phyloP scores from a whole-genome alignment of 345 rosid species.

The Xanthoceras sorbifolium region DNA sequence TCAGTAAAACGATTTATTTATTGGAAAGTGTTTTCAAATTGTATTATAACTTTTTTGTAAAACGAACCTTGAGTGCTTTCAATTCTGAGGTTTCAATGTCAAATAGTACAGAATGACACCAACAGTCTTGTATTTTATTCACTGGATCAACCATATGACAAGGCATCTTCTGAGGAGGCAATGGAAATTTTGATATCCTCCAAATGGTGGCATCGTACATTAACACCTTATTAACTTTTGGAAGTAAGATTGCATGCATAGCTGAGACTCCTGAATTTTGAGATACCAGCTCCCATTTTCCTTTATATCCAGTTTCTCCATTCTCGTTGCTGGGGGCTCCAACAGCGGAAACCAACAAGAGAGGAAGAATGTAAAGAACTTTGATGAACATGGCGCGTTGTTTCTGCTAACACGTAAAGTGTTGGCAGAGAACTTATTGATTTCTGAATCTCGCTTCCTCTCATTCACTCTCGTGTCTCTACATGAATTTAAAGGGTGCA shows the following conservation, averaged over 20 bases:
- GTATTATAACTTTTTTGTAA: too few species aligned
- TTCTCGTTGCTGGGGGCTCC: too few species aligned
- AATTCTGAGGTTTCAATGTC: constrained; percentile 45
- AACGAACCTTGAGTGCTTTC: constrained; percentile 54
- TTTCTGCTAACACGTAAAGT: too few species aligned
- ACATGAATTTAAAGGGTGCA: neutral
- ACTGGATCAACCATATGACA: constrained; percentile 44
- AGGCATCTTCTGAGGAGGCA: constrained; percentile 26
- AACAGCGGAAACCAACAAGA: constrained; percentile 23
- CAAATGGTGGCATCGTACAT: constrained; percentile 76
- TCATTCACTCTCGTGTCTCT: too few species aligned
- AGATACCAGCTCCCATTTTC: constrained; percentile 58
- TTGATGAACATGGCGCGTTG: neutral
- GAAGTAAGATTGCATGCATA: constrained; percentile 73
- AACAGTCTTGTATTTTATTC: constrained; percentile 47
- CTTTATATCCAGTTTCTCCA: constrained; percentile 27
- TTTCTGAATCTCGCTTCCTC: too few species aligned
- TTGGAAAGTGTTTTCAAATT: too few species aligned
- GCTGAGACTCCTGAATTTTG: constrained; percentile 78
- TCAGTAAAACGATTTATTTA: too few species aligned
- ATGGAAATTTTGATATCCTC: constrained; percentile 32
- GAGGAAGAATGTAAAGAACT: constrained; percentile 19
- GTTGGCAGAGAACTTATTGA: too few species aligned
- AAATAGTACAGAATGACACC: constrained; percentile 57
- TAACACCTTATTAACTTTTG: constrained; percentile 51